Evolutionary conservation across 208 protist species (phyloP), one percentile per base, ranked within the genome.

Genomic region (Herpetomonas tarakana): DNA sequence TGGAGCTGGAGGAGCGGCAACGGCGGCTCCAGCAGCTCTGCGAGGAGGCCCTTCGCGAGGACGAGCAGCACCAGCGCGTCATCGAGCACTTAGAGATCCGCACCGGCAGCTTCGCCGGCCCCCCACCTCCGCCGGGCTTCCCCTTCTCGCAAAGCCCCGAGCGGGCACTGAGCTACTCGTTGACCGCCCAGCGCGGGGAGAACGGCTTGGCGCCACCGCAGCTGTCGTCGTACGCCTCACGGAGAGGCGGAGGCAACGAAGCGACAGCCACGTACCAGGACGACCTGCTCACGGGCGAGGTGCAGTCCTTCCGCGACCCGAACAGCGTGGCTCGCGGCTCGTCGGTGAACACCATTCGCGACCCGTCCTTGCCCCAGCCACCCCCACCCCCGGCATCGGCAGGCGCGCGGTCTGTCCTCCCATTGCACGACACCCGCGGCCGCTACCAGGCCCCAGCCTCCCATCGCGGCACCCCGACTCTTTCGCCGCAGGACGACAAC

Each of bases 251-350:
- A 44, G 29, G 24, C 6, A 45, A 41, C 1, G n/a, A 29, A 3
- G 60, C 12, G 12, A 19, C 41, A 51, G 25, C 31, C 2, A 9
- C 57, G 59, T 21, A 54, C 0, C 44, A 70, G 28, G 70, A 84
- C 50, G 81, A 88, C 52, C 66, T 81, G 16, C 61, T 88, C 51
- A 88, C 81, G 16, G 81, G 81, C 3, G 81, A 88, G 57, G 81
- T 88, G 49, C 77, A 84, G 51, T 88, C 81, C 18, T 88, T 88
- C 41, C 74, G 77, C 2, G 78, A 84, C 53, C 64, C 78, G 4
- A 76, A 74, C 64, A 88, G 81, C 59, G 24, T 71, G 21, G 74
- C 58, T 3, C 58, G 75, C 4, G 76, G 62, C 31, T 87, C 80
- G 39, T 83, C 80, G 22, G 54, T 77, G 11, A 68, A 65, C 56